A percentile compares a stretch with the other conserved stretches of the same genome.
Conservation (phyloP, 768 basidiomycete genomes). For the Sistotremastrum suecicum region DNA sequence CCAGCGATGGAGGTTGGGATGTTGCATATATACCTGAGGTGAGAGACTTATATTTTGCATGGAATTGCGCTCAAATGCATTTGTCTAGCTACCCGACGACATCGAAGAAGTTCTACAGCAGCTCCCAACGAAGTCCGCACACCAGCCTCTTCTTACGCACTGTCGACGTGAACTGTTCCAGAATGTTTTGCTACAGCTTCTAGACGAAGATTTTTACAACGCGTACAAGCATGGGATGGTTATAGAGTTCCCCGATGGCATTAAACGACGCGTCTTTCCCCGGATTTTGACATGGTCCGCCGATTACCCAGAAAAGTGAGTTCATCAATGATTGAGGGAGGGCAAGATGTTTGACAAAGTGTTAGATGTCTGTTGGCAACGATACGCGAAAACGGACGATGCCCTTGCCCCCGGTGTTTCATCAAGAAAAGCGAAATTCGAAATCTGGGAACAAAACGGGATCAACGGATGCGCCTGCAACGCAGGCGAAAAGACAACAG, state of each 20-base stretch:
- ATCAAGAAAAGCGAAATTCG: constrained; percentile 4
- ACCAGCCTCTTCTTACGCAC: constrained; percentile 5
- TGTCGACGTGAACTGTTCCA: constrained; percentile 12
- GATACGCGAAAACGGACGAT: constrained; percentile 9
- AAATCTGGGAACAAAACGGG: constrained; percentile 4
- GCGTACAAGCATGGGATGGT: constrained; percentile 10
- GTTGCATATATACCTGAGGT: constrained; percentile 13
- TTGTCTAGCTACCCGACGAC: constrained; percentile 6
- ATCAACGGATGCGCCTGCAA: constrained; percentile 2
- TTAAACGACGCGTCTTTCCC: constrained; percentile 5
- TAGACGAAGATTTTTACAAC: constrained; percentile 7
- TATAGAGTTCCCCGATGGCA: constrained; percentile 6
- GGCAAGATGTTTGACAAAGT: constrained; percentile 2
- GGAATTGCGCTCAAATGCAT: neutral
- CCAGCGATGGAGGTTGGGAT: constrained; percentile 8
- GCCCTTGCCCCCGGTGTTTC: constrained; percentile 12
- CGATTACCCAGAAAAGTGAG: constrained; percentile 16
- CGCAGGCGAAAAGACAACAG: constrained; percentile 1
- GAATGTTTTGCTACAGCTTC: constrained; percentile 6
- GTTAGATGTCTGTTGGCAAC: constrained; percentile 9
- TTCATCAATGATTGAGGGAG: neutral
- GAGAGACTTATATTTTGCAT: neutral
- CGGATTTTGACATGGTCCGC: constrained; percentile 10
- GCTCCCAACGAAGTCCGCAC: neutral
- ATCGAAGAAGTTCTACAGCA: neutral